A percentile compares a stretch with the other conserved stretches of the same genome.
These are phyloP conservation scores for Auxenochlorella pyrenoidosa DNA, from an alignment of 139 green algal species.

Conservation along the genomic window DNA sequence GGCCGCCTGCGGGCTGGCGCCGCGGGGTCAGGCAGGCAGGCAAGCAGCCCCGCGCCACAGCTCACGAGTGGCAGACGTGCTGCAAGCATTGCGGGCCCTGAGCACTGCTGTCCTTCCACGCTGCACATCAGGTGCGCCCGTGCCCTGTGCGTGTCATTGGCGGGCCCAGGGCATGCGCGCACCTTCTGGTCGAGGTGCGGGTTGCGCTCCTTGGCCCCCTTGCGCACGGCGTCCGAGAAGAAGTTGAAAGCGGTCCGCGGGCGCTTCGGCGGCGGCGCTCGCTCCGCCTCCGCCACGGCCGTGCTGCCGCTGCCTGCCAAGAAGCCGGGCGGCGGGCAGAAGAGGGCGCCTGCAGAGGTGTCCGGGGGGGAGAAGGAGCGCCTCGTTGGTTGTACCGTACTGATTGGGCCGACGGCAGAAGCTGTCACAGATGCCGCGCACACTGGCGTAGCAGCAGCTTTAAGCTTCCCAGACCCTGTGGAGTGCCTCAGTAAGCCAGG, in stretches of 20 bases:
- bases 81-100: too few relatives aligned
- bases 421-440: too few relatives aligned
- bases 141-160: neutral
- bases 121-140: neutral
- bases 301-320: neutral
- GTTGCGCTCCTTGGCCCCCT: neutral
- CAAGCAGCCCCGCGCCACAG: neutral
- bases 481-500: neutral
- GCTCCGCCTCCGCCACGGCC: neutral
- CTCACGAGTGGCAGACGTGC: neutral
- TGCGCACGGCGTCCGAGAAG: conserved; percentile 5
- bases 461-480: neutral
- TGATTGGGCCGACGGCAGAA: too few relatives aligned
- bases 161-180: too few relatives aligned
- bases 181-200: conserved; percentile 17
- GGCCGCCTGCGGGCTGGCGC: neutral
- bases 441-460: neutral
- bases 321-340: conserved; percentile 10
- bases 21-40: too few relatives aligned
- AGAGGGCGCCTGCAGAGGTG: neutral
- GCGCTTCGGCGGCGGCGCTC: neutral
- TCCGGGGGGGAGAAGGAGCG: neutral
- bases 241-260: conserved; percentile 26
- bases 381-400: too few relatives aligned
- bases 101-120: too few relatives aligned